Evolutionary conservation across 2,329 filamentous ascomycete genomes (phyloP).

Genomic region (Graphiopsis chlorocephala): DNA sequence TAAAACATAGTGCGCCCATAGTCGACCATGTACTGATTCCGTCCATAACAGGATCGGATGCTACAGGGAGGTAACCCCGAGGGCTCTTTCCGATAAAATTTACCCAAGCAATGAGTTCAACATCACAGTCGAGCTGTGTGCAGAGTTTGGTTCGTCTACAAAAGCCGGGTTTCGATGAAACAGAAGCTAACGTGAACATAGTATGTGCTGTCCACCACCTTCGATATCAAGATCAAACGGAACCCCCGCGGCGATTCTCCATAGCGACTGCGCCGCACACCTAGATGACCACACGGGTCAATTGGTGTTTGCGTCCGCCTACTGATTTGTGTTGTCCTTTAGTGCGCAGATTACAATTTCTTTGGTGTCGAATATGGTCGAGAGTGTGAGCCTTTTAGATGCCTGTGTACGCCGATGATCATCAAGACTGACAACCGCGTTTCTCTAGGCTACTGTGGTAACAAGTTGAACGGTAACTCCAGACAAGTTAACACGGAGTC

Average conservation of each 20-base stretch:
- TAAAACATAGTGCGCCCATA: background rate
- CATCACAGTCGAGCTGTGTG: background rate
- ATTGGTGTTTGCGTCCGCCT: background rate
- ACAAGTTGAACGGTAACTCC: constrained; percentile 1
- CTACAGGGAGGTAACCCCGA: background rate
- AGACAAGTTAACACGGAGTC: constrained; percentile 8
- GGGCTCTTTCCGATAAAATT: background rate
- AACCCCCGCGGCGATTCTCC: background rate
- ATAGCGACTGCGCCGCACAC: background rate
- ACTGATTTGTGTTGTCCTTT: background rate
- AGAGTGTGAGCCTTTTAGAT: background rate
- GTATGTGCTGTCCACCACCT: background rate
- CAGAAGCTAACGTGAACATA: background rate
- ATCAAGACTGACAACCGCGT: background rate
- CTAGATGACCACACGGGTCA: background rate
- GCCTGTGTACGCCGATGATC: background rate
- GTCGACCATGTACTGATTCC: background rate
- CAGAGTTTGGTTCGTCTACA: background rate
- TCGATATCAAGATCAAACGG: background rate
- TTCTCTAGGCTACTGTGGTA: constrained; percentile 4
- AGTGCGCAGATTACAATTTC: constrained; percentile 9
- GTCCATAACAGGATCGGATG: constrained; percentile 1
- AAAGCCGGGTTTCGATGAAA: background rate
- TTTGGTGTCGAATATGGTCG: constrained; percentile 7
- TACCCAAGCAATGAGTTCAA: background rate